These are phyloP conservation scores for Suillus hirtellus DNA, from an alignment of 768 basidiomycete species.

Conservation along the genomic window DNA sequence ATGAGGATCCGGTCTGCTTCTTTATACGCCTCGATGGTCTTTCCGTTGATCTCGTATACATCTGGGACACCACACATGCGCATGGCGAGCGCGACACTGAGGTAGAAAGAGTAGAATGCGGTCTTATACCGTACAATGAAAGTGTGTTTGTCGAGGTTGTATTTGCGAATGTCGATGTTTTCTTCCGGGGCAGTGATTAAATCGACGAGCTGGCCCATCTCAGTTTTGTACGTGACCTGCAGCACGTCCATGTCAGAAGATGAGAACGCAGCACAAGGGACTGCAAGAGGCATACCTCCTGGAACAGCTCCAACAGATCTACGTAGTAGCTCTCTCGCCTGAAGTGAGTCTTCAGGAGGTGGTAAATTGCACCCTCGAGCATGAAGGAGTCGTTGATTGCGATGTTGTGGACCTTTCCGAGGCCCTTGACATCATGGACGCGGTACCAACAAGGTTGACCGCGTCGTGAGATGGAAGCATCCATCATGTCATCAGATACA, in stretches of 20 bases:
- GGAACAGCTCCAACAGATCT: conserved; percentile 89
- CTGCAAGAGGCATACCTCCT: conserved; percentile 55
- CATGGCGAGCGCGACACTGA: conserved; percentile 95
- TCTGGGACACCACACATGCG: conserved; percentile 67
- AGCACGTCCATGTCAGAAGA: background rate
- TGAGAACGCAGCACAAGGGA: background rate
- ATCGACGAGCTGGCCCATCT: conserved; percentile 95
- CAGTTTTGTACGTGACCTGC: conserved; percentile 80
- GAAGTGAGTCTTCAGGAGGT: conserved; percentile 86
- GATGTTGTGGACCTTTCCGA: conserved; percentile 45
- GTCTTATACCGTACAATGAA: conserved; percentile 98
- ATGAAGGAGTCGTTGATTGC: conserved; percentile 97
- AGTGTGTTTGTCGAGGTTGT: conserved; percentile 83
- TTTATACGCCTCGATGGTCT: conserved; percentile 61
- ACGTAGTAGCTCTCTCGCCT: conserved; percentile 78
- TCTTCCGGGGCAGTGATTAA: conserved; percentile 95
- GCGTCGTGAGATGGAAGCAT: conserved; percentile 87
- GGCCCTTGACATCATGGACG: conserved; percentile 46
- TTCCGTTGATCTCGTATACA: conserved; percentile 41
- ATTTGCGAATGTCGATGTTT: conserved; percentile 80
- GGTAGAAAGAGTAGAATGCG: conserved; percentile 97
- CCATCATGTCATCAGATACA: conserved; percentile 98
- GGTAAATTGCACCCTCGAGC: conserved; percentile 93
- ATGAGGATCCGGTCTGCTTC: conserved; percentile 80
- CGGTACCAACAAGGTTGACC: conserved; percentile 96